phyloP scores from a whole-genome alignment of 257 asterid species.

The Solanum virginianum region DNA sequence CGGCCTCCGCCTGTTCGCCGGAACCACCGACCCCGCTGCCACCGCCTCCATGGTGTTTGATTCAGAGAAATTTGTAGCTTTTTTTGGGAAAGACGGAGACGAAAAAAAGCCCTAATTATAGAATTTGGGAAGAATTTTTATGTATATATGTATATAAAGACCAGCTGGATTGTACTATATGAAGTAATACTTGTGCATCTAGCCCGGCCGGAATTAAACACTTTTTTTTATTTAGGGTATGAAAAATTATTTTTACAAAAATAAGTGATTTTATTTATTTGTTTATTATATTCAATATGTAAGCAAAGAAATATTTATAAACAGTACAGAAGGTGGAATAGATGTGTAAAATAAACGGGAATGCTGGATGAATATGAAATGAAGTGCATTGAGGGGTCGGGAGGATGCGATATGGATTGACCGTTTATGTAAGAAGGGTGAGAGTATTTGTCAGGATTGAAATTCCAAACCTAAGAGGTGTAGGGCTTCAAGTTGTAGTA shows the following conservation, averaged over 20 bases:
- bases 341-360: no score
- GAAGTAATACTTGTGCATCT: background rate
- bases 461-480: no score
- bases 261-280: background rate
- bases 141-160: background rate
- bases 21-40: conserved; percentile 27
- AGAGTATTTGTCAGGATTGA: no score
- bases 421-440: no score
- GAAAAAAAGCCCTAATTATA: background rate
- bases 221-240: background rate
- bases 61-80: background rate
- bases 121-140: background rate
- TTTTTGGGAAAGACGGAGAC: background rate
- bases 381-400: no score
- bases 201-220: background rate
- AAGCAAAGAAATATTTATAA: no score
- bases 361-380: no score
- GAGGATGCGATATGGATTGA: no score
- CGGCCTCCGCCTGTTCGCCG: conserved; percentile 28
- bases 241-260: background rate
- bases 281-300: background rate
- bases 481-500: no score
- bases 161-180: background rate
- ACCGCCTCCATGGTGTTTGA: conserved; percentile 38
- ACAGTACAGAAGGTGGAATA: no score